phyloP scores from a whole-genome alignment of 139 green algal species.

The Chloropicon primus region DNA sequence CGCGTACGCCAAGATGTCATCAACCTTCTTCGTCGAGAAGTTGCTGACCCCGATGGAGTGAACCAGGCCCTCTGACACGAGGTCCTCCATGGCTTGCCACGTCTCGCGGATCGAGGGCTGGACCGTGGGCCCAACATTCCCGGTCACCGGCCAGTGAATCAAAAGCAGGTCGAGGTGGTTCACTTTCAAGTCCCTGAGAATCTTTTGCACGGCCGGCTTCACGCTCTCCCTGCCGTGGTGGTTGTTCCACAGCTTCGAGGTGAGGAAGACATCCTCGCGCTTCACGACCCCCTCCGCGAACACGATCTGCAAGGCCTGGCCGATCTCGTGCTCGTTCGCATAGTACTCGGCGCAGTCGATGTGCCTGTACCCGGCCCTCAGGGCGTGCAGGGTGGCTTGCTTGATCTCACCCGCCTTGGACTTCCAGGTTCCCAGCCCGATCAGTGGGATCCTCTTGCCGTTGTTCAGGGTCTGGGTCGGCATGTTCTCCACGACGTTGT shows the following conservation, averaged over 20 bases:
- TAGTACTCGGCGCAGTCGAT: slow-evolving; percentile 68
- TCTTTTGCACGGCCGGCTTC: neutral
- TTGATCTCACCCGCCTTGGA: slow-evolving; percentile 27
- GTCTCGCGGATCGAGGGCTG: slow-evolving; percentile 17
- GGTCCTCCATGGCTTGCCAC: slow-evolving; percentile 27
- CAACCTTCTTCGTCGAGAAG: slow-evolving; percentile 24
- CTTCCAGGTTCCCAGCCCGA: slow-evolving; percentile 51
- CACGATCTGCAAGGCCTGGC: slow-evolving; percentile 43
- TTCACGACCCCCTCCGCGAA: slow-evolving; percentile 16
- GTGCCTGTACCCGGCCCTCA: slow-evolving; percentile 52
- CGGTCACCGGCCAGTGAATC: slow-evolving; percentile 28
- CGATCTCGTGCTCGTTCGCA: slow-evolving; percentile 49
- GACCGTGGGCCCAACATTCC: slow-evolving; percentile 9
- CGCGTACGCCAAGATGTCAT: slow-evolving; percentile 18
- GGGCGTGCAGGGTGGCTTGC: slow-evolving; percentile 26
- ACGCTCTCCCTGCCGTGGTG: neutral
- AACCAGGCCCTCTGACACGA: slow-evolving; percentile 17
- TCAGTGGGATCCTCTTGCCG: slow-evolving; percentile 32
- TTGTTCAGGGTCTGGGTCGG: slow-evolving; percentile 15
- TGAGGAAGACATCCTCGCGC: slow-evolving; percentile 61
- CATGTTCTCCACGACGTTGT: too few relatives aligned
- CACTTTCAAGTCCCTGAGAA: neutral
- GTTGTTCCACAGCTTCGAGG: slow-evolving; percentile 36
- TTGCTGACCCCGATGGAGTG: slow-evolving; percentile 32
- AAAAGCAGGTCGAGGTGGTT: slow-evolving; percentile 13